Conservation (phyloP, 2,329 filamentous ascomycete species). For the Gaeumannomyces tritici region DNA sequence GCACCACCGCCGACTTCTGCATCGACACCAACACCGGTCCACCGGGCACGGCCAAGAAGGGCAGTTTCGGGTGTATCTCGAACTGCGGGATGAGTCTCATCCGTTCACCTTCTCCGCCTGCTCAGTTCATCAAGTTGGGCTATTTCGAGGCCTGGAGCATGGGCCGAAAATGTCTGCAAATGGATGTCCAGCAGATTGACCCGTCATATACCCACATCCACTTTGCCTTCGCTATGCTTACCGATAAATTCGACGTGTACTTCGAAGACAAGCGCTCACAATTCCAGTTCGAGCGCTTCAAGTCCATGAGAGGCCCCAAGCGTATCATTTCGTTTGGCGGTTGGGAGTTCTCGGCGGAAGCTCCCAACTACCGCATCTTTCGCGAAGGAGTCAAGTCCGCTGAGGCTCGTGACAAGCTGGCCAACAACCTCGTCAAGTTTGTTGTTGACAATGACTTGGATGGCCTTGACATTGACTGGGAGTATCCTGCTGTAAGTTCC, state of each 20-base stretch:
- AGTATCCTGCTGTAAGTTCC: slow-evolving; percentile 6
- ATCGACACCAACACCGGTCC: slow-evolving; percentile 12
- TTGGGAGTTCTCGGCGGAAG: slow-evolving; percentile 30
- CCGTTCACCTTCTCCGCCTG: background rate
- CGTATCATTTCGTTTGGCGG: slow-evolving; percentile 33
- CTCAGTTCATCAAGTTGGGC: slow-evolving; percentile 11
- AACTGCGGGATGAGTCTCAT: slow-evolving; percentile 1
- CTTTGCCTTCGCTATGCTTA: slow-evolving; percentile 20
- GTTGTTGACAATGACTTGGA: slow-evolving; percentile 5
- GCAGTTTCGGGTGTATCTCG: background rate
- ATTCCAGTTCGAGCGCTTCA: slow-evolving; percentile 20
- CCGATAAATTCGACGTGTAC: slow-evolving; percentile 12
- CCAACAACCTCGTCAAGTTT: slow-evolving; percentile 6
- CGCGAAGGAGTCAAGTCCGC: slow-evolving; percentile 12
- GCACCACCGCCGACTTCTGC: slow-evolving; percentile 33
- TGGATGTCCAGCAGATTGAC: slow-evolving; percentile 14
- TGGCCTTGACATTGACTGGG: slow-evolving; percentile 9
- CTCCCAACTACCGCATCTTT: slow-evolving; percentile 25
- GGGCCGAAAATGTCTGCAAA: slow-evolving; percentile 20
- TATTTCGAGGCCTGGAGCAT: slow-evolving; percentile 26
- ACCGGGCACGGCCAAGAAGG: slow-evolving; percentile 21
- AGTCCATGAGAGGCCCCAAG: slow-evolving; percentile 20
- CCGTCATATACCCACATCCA: slow-evolving; percentile 19
- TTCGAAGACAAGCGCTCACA: slow-evolving; percentile 10
- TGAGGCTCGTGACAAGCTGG: slow-evolving; percentile 5